phyloP scores from a whole-genome alignment of 306 rosid genomes.

The Trifolium subterraneum region DNA sequence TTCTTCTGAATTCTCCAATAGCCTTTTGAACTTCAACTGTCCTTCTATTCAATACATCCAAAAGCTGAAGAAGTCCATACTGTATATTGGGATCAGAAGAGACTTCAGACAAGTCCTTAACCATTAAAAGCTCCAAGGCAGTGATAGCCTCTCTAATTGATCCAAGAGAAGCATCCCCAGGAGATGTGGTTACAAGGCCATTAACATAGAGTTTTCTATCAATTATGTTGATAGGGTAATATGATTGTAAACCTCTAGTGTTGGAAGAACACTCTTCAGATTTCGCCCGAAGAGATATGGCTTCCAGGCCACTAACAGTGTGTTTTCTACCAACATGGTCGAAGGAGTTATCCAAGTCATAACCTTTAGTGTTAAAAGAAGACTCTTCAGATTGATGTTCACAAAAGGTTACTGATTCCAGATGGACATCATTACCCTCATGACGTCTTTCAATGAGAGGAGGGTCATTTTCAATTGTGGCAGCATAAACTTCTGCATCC shows the following conservation, averaged over 20 bases:
- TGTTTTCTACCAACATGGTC: neutral
- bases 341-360: constrained; percentile 21
- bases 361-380: neutral
- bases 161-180: neutral
- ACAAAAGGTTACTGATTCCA: neutral
- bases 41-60: constrained; percentile 5
- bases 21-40: neutral
- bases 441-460: neutral
- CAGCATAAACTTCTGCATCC: constrained; percentile 9
- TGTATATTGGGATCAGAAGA: constrained; percentile 13
- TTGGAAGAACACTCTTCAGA: neutral
- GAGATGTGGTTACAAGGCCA: neutral
- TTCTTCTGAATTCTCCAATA: constrained; percentile 9
- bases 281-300: neutral
- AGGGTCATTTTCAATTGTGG: neutral
- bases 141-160: neutral
- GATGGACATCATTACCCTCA: neutral
- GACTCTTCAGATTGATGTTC: neutral
- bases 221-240: neutral
- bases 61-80: neutral
- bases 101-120: constrained; percentile 28
- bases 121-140: constrained; percentile 4
- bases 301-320: neutral
- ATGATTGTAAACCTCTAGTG: neutral
- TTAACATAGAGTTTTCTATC: neutral